A percentile compares a stretch with the other conserved stretches of the same genome.
Evolutionary conservation across 352 stramenopile species (phyloP).

Genomic region (Pseudoperonospora humuli): DNA sequence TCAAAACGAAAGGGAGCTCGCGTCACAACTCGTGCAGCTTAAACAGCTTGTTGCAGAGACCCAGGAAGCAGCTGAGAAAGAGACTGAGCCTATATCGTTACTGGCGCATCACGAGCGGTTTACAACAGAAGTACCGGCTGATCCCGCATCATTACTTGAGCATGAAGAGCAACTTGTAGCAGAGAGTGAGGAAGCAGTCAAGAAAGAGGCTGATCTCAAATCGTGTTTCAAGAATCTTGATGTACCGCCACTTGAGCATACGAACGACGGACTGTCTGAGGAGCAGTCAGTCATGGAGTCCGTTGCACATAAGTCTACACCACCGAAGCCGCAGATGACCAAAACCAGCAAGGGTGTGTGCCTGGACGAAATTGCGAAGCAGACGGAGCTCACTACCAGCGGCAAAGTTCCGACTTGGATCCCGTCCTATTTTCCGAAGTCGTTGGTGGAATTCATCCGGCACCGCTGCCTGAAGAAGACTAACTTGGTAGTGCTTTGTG

Average conservation of each 20-base stretch:
- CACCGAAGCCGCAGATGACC: not conserved
- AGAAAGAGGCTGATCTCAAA: not conserved
- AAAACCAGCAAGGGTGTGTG: not conserved
- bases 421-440: slow-evolving; percentile 20
- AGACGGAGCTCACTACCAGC: slow-evolving; percentile 6
- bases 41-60: too few species aligned
- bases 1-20: too few species aligned
- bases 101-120: too few species aligned
- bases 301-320: slow-evolving; percentile 1
- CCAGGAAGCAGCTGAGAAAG: not conserved
- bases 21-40: too few species aligned
- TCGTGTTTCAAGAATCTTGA: not conserved
- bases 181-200: slow-evolving; percentile 1
- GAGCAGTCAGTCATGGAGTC: slow-evolving; percentile 1
- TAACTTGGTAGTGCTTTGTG: slow-evolving; percentile 29
- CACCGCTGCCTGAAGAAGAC: slow-evolving; percentile 31
- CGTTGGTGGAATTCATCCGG: slow-evolving; percentile 25
- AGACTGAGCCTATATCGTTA: too few species aligned
- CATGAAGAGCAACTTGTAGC: not conserved
- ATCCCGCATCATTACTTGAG: not conserved
- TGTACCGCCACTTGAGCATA: not conserved
- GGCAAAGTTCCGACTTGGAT: slow-evolving; percentile 14
- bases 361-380: not conserved
- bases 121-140: not conserved
- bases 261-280: not conserved